A percentile compares a stretch with the other conserved stretches of the same genome.
Conservation (phyloP, 352 stramenopile species). For the Globisporangium spinosum region DNA sequence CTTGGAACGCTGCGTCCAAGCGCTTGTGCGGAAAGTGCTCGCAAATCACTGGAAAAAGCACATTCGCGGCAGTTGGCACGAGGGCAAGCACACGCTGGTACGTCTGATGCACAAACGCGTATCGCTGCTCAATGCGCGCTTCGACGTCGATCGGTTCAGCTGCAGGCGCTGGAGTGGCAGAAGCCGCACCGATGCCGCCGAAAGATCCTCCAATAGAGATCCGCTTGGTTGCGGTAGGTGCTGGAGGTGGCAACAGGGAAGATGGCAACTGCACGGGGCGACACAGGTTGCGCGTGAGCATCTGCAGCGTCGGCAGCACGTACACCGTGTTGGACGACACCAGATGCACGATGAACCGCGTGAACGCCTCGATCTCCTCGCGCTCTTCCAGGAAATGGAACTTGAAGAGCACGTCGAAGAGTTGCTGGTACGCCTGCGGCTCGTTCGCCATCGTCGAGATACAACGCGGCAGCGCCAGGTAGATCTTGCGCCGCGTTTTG, state of each 20-base stretch:
- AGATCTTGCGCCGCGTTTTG: slow-evolving; percentile 65
- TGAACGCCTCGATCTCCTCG: slow-evolving; percentile 66
- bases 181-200: slow-evolving; percentile 13
- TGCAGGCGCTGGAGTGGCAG: slow-evolving; percentile 7
- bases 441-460: slow-evolving; percentile 76
- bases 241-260: slow-evolving; percentile 22
- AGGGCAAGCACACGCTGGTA: slow-evolving; percentile 64
- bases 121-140: slow-evolving; percentile 51
- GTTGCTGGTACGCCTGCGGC: slow-evolving; percentile 55
- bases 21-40: slow-evolving; percentile 85
- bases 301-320: slow-evolving; percentile 75
- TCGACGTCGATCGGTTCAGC: slow-evolving; percentile 36
- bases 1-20: slow-evolving; percentile 57
- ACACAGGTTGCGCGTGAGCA: slow-evolving; percentile 75
- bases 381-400: slow-evolving; percentile 61
- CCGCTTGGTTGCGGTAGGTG: slow-evolving; percentile 11
- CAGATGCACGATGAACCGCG: slow-evolving; percentile 66
- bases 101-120: slow-evolving; percentile 54
- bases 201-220: slow-evolving; percentile 54
- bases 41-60: slow-evolving; percentile 71
- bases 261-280: slow-evolving; percentile 46
- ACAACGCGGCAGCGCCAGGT: slow-evolving; percentile 62
- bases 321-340: slow-evolving; percentile 84
- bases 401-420: slow-evolving; percentile 83
- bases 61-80: slow-evolving; percentile 70